Evolutionary conservation across 148 eudicot genomes (phyloP).

Genomic region (Cornus controversa): DNA sequence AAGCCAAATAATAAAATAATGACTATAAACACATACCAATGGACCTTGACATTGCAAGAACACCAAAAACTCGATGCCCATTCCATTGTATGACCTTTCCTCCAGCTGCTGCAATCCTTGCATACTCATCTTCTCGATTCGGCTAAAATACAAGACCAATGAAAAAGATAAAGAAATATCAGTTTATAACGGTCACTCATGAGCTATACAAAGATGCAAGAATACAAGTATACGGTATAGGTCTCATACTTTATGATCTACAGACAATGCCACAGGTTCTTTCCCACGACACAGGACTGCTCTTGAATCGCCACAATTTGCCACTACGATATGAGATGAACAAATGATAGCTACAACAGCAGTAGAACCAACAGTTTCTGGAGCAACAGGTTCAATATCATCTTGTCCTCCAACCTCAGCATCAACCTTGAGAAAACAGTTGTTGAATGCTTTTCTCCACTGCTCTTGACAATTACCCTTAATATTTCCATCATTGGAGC

Average conservation of each 20-base stretch:
- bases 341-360: slow-evolving; percentile 55
- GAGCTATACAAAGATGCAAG: not conserved
- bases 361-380: slow-evolving; percentile 65
- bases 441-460: slow-evolving; percentile 44
- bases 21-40: slow-evolving; percentile 40
- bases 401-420: slow-evolving; percentile 44
- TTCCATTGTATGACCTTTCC: slow-evolving; percentile 66
- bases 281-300: slow-evolving; percentile 56
- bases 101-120: slow-evolving; percentile 54
- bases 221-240: not conserved
- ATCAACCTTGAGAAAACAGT: slow-evolving; percentile 49
- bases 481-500: slow-evolving; percentile 16
- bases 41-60: slow-evolving; percentile 65
- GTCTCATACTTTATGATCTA: slow-evolving; percentile 51
- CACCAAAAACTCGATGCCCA: slow-evolving; percentile 64
- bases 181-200: not conserved
- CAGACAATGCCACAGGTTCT: slow-evolving; percentile 50
- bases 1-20: not conserved
- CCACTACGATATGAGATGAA: slow-evolving; percentile 57
- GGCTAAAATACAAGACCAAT: slow-evolving; percentile 30
- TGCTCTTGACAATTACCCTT: slow-evolving; percentile 32
- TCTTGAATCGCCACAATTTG: slow-evolving; percentile 62
- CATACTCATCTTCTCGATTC: slow-evolving; percentile 58
- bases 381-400: slow-evolving; percentile 38
- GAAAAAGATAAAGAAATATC: not conserved